These are phyloP conservation scores for Lathyrus tuberosus DNA, from an alignment of 306 rosid species.

Conservation along the genomic window DNA sequence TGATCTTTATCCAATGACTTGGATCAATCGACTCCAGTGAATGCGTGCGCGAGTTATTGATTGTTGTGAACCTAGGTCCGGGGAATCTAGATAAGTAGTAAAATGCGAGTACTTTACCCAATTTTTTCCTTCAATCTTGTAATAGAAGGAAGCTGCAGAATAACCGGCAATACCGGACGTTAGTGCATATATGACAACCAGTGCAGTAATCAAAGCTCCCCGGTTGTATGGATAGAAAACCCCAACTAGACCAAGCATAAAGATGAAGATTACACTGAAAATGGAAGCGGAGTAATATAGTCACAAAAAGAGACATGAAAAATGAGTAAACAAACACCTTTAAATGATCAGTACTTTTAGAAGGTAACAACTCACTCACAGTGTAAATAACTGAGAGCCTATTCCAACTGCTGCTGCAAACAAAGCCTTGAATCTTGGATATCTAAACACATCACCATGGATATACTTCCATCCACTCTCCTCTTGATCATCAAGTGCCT, in stretches of 20 bases:
- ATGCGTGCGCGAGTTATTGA: neutral
- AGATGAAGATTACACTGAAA: conserved; percentile 55
- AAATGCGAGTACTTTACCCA: conserved; percentile 43
- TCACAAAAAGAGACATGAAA: conserved; percentile 15
- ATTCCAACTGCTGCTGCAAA: conserved; percentile 56
- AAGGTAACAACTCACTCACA: conserved; percentile 51
- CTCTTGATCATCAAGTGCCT: conserved; percentile 49
- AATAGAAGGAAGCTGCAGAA: conserved; percentile 56
- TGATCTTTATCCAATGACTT: neutral
- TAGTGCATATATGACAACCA: conserved; percentile 50
- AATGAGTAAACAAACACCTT: conserved; percentile 2
- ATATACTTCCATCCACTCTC: conserved; percentile 56
- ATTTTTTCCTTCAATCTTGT: conserved; percentile 55
- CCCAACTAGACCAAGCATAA: conserved; percentile 59
- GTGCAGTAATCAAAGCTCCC: conserved; percentile 59
- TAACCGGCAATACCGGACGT: conserved; percentile 57
- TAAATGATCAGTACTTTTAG: conserved; percentile 17
- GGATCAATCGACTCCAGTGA: neutral
- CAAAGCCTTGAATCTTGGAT: conserved; percentile 48
- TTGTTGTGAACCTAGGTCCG: neutral
- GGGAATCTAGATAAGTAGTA: conserved; percentile 2
- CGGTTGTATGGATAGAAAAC: conserved; percentile 60
- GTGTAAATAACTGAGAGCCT: conserved; percentile 53
- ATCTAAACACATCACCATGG: conserved; percentile 57
- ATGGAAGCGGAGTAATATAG: conserved; percentile 16